phyloP scores from a whole-genome alignment of 305 asterid genomes.

The Petunia hybrid region DNA sequence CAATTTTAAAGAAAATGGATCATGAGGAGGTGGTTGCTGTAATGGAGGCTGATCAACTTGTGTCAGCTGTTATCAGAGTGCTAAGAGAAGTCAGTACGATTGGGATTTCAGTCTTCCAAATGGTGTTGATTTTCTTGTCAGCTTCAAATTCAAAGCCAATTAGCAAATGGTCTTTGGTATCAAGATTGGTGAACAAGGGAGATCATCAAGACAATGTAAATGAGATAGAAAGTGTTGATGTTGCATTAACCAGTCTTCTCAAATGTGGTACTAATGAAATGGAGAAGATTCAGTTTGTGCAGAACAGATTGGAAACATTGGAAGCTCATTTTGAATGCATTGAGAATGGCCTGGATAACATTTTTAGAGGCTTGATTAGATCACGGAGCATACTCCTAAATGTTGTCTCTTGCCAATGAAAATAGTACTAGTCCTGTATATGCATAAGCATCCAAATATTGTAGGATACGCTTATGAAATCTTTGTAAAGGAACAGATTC shows the following conservation, averaged over 20 bases:
- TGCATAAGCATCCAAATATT: conserved; percentile 30
- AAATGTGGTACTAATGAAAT: conserved; percentile 25
- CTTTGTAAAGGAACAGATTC: conserved; percentile 24
- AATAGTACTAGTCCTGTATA: no score
- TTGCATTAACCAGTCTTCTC: conserved; percentile 19
- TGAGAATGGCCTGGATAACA: conserved; percentile 44
- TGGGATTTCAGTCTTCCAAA: conserved; percentile 36
- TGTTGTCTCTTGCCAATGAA: conserved; percentile 33
- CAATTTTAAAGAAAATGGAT: conserved; percentile 42
- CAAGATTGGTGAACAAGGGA: conserved; percentile 43
- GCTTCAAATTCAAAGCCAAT: conserved; percentile 33
- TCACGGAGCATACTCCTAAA: conserved; percentile 48
- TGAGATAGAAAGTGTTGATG: conserved; percentile 38
- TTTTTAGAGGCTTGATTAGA: conserved; percentile 48
- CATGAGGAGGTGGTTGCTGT: conserved; percentile 26
- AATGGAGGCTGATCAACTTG: conserved; percentile 42
- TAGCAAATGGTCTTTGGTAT: conserved; percentile 48
- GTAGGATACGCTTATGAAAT: conserved; percentile 21
- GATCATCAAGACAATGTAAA: conserved; percentile 14
- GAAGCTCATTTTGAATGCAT: conserved; percentile 38
- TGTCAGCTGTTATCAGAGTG: conserved; percentile 38
- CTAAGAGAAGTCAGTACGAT: conserved; percentile 41
- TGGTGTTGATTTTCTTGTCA: conserved; percentile 39
- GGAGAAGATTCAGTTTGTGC: conserved; percentile 36
- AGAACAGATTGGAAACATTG: conserved; percentile 34